Evolutionary conservation across 345 rosid genomes (phyloP).

Genomic region (Conringia planisiliqua): DNA sequence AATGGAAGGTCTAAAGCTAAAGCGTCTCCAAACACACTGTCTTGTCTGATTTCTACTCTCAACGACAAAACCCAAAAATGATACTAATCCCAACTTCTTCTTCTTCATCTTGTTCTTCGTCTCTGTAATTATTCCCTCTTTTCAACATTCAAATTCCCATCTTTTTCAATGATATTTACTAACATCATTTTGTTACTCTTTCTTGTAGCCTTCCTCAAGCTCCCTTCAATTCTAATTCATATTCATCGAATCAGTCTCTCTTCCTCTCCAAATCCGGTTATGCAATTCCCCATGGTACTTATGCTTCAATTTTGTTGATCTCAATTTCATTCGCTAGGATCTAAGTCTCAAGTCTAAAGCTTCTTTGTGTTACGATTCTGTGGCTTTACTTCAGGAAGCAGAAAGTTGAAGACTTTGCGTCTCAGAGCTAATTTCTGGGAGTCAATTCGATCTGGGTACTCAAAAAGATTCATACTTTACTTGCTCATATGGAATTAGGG

Average conservation of each 20-base stretch:
- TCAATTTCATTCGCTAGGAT: background rate
- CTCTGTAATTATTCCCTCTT: conserved; percentile 12
- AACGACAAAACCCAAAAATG: conserved; percentile 20
- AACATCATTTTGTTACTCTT: background rate
- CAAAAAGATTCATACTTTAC: conserved; percentile 8
- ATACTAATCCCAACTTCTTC: conserved; percentile 31
- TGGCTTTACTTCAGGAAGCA: conserved; percentile 47
- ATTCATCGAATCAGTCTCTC: conserved; percentile 22
- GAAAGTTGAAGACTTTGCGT: conserved; percentile 48
- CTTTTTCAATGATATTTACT: background rate
- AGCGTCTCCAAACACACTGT: conserved; percentile 4
- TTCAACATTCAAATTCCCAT: background rate
- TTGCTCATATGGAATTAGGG: background rate
- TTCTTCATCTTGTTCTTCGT: conserved; percentile 13
- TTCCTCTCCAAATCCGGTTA: conserved; percentile 12
- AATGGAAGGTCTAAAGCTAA: conserved; percentile 12
- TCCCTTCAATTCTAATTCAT: conserved; percentile 12
- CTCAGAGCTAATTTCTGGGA: conserved; percentile 79
- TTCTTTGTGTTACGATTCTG: background rate
- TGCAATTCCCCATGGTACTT: conserved; percentile 11
- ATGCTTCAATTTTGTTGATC: background rate
- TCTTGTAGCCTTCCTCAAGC: conserved; percentile 18
- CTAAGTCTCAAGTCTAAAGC: background rate
- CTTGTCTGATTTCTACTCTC: conserved; percentile 6
- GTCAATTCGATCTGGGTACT: conserved; percentile 72